Evolutionary conservation across 2,329 filamentous ascomycete genomes (phyloP), one percentile per base, ranked within the genome.

Genomic region (Akanthomyces lecanii): DNA sequence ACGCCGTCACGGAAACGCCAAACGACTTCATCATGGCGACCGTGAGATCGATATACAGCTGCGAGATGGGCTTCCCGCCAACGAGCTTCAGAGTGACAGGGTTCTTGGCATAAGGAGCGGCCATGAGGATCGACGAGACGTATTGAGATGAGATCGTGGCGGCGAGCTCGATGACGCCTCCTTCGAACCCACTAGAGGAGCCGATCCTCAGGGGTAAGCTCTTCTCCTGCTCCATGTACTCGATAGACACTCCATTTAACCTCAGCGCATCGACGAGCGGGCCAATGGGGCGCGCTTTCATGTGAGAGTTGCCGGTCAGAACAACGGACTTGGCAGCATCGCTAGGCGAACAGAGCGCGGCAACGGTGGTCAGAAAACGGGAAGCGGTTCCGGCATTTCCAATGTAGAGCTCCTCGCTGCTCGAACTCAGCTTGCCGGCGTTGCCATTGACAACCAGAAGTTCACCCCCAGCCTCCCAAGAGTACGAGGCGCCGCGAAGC

Each of bases 61-160:
- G 93, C 1, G 94, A 98, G 67, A 99, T 97, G 50, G 95, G 94
- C 75, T 97, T 98, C 62, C 93, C 95, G n/a, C 95, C 95, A 14
- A 98, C 89, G 45, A 99, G 83, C 47, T 88, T 89, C 67, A 99
- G 79, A 0, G 92, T 97, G 44, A 99, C 93, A 0, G 94, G 91
- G 66, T 92, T 88, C 77, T 97, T 97, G 52, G 95, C 95, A 72
- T 98, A 99, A 0, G 95, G 95, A 0, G 95, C 95, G 64, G 92
- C 96, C 91, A 99, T 96, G 58, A 99, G 81, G 66, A 99, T 87
- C 1, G 94, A 97, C 0, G 95, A 98, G 44, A 99, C 95, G 72
- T 98, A 99, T 77, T 99, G 95, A n/a, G 95, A 98, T 10, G 95
- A 99, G 18, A 98, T 90, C 48, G 95, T 98, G 0, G 95, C 95